Percentiles rank a stretch among this genome's conserved stretches.
Conservation (phyloP, 495 filamentous ascomycete species). For the Aspergillus campestris region DNA sequence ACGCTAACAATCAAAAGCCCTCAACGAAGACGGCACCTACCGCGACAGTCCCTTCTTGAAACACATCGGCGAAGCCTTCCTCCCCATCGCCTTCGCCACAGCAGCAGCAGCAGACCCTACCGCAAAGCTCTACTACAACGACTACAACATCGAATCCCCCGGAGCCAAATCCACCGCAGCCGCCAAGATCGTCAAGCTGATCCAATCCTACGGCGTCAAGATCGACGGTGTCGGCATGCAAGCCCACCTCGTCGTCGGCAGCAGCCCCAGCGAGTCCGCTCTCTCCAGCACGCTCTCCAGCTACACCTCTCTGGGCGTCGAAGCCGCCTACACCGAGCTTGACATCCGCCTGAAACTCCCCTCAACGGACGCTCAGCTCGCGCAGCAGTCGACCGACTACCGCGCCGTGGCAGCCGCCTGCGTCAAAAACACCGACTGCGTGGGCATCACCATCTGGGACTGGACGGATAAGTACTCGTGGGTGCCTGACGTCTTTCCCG, state of each 20-base stretch:
- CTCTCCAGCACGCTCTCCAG: conserved; percentile 41
- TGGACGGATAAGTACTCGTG: conserved; percentile 55
- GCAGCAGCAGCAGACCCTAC: conserved; percentile 41
- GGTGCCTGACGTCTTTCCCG: conserved; percentile 47
- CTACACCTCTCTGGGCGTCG: conserved; percentile 44
- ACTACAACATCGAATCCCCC: conserved; percentile 55
- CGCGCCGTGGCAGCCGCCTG: conserved; percentile 50
- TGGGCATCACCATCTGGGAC: conserved; percentile 63
- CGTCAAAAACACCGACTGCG: conserved; percentile 45
- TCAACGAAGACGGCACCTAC: conserved; percentile 40
- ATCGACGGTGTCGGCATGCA: conserved; percentile 63
- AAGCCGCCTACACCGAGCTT: conserved; percentile 55
- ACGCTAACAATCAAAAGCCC: conserved; percentile 10
- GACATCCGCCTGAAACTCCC: conserved; percentile 49
- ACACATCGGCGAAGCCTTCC: conserved; percentile 34
- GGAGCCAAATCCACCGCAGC: conserved; percentile 40
- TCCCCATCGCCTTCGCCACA: conserved; percentile 38
- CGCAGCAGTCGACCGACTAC: conserved; percentile 53
- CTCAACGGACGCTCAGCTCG: conserved; percentile 35
- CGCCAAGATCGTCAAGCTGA: conserved; percentile 42
- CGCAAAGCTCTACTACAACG: conserved; percentile 58
- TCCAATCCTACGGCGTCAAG: conserved; percentile 43
- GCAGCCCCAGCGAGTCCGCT: conserved; percentile 36
- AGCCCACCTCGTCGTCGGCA: conserved; percentile 51
- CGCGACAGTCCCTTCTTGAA: conserved; percentile 35